Evolutionary conservation across 306 rosid species (phyloP), one percentile per base, ranked within the genome.

Genomic region (Vigna nakashimae): DNA sequence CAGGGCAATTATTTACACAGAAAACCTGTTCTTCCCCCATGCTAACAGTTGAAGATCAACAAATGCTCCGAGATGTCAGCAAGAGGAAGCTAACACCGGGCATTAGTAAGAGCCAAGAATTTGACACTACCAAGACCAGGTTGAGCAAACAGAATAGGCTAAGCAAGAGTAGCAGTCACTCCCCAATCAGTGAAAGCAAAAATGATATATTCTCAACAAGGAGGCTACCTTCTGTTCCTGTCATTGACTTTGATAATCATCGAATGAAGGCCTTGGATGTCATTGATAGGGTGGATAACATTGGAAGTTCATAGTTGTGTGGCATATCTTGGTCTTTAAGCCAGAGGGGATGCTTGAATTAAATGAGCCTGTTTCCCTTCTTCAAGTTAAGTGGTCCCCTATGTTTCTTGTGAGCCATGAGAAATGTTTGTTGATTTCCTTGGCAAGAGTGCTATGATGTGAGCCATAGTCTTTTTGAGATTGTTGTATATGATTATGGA

Each of bases 101-200:
- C 68, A 93, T 92, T 52, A 96, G 98, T 18, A 96, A 96, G 90
- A 96, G 99, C 83, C 99, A 91, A 74, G 98, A 96, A 79, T 93
- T 96, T 57, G 91, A 74, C 85, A 88, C 91, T 8, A 87, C 85
- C 26, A 91, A 85, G 80, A 83, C 77, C 49, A 92, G 94, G 86
- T 82, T 92, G 79, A 84, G 90, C 77, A 91, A 91, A 82, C 87
- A 93, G 76, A 86, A 93, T 52, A 87, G 99, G 86, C 85, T 96
- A 77, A 88, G 96, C 65, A 96, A 93, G 86, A 93, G 99, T 76
- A 96, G 94, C 40, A 96, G 86, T 82, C 99, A 96, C 68, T 92
- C 99, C 45, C 97, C 98, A 45, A 80, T 79, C 50, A 87, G 80
- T 50, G 97, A 87, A 86, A 59, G 53, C 56, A 89, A 82, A 80